Evolutionary conservation across 2,329 filamentous ascomycete species (phyloP).

Genomic region (Pestalotiopsis sp.): DNA sequence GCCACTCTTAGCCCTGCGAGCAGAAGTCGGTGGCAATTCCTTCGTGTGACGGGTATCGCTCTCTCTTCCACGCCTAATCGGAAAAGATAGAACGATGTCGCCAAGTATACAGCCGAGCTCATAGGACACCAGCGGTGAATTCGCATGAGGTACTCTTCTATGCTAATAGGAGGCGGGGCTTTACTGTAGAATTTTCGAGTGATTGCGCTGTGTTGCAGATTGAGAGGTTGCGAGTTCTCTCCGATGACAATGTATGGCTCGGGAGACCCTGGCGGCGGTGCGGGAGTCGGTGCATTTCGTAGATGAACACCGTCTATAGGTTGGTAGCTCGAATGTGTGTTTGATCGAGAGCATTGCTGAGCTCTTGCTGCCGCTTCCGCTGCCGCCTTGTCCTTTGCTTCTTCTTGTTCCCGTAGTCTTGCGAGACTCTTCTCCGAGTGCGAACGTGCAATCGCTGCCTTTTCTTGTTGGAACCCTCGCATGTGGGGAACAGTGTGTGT

Average conservation of each 20-base stretch:
- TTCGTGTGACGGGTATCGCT: slow-evolving; percentile 76
- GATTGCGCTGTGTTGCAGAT: slow-evolving; percentile 81
- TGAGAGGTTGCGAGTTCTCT: slow-evolving; percentile 71
- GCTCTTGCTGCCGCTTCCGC: slow-evolving; percentile 16
- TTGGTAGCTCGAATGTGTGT: slow-evolving; percentile 21
- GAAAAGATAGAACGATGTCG: slow-evolving; percentile 85
- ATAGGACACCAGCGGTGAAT: slow-evolving; percentile 92
- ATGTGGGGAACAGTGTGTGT: slow-evolving; percentile 66
- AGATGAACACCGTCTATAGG: slow-evolving; percentile 59
- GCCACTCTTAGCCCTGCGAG: slow-evolving; percentile 84
- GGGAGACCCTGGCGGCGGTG: slow-evolving; percentile 30
- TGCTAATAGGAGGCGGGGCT: slow-evolving; percentile 76
- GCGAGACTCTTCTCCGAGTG: slow-evolving; percentile 57
- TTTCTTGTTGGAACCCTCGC: slow-evolving; percentile 64
- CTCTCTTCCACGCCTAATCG: slow-evolving; percentile 76
- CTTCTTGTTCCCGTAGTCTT: slow-evolving; percentile 43
- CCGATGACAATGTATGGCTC: slow-evolving; percentile 64
- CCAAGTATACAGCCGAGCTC: slow-evolving; percentile 90
- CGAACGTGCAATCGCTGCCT: slow-evolving; percentile 59
- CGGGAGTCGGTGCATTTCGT: slow-evolving; percentile 33
- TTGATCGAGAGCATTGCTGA: slow-evolving; percentile 26
- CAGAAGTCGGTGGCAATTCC: slow-evolving; percentile 85
- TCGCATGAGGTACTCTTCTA: slow-evolving; percentile 83
- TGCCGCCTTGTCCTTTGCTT: slow-evolving; percentile 29
- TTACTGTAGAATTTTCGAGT: slow-evolving; percentile 94